These are phyloP conservation scores for Fusarium torulosum DNA, from an alignment of 2,329 filamentous ascomycete genomes.

Conservation along the genomic window DNA sequence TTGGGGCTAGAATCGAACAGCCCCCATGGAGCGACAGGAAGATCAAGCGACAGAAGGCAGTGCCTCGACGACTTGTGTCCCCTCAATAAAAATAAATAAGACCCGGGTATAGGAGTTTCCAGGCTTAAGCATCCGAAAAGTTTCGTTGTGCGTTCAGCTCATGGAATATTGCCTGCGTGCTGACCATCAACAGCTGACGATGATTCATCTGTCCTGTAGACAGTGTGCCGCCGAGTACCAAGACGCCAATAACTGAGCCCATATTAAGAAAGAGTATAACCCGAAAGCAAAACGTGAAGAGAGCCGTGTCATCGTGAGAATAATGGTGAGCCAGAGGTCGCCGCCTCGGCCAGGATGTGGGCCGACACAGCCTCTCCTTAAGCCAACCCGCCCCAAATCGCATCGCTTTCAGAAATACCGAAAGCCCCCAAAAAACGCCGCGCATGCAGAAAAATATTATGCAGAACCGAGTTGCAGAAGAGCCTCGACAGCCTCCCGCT, in stretches of 20 bases:
- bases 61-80: conserved; percentile 23
- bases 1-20: conserved; percentile 41
- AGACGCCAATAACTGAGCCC: conserved; percentile 45
- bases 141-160: conserved; percentile 12
- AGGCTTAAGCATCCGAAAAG: conserved; percentile 15
- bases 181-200: conserved; percentile 36
- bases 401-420: conserved; percentile 38
- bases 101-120: conserved; percentile 23
- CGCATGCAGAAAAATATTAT: conserved; percentile 69
- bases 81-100: conserved; percentile 40
- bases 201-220: conserved; percentile 25
- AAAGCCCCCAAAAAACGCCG: conserved; percentile 61
- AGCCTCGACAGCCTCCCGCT: conserved; percentile 85
- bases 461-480: conserved; percentile 84
- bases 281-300: conserved; percentile 33
- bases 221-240: conserved; percentile 38
- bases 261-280: conserved; percentile 25
- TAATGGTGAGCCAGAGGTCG: conserved; percentile 49
- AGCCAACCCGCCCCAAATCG: conserved; percentile 50
- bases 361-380: conserved; percentile 50
- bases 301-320: conserved; percentile 53
- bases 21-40: conserved; percentile 40
- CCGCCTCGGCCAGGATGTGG: conserved; percentile 50
- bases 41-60: conserved; percentile 27
- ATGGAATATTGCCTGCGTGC: conserved; percentile 13